phyloP scores from a whole-genome alignment of 345 rosid species.

The Populus ilicifolia region DNA sequence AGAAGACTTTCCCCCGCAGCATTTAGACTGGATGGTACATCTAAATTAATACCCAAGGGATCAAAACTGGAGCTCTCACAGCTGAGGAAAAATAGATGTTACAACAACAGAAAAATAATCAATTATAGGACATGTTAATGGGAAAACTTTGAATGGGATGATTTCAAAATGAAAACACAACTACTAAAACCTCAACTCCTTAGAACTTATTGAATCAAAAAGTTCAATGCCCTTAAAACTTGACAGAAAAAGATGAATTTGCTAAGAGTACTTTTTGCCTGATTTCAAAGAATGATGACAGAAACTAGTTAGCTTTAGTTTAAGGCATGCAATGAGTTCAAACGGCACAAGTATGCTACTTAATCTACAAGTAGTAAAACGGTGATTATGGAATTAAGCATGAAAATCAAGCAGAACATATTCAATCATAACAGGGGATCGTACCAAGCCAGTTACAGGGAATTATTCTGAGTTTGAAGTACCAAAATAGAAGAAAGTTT shows the following conservation, averaged over 20 bases:
- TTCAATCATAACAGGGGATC: not conserved
- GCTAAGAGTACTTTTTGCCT: not conserved
- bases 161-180: not conserved
- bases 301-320: not conserved
- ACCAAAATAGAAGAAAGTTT: not conserved
- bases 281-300: not conserved
- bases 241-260: not conserved
- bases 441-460: not conserved
- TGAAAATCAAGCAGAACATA: not conserved
- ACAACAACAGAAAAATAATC: slow-evolving; percentile 17
- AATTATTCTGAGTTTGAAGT: not conserved
- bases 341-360: not conserved
- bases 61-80: slow-evolving; percentile 55
- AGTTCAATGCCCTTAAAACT: not conserved
- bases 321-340: not conserved
- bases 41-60: slow-evolving; percentile 73
- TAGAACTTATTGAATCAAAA: not conserved
- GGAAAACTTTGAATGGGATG: not conserved
- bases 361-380: not conserved
- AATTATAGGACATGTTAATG: slow-evolving; percentile 6
- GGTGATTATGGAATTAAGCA: not conserved
- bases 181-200: not conserved
- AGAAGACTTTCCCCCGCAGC: slow-evolving; percentile 54
- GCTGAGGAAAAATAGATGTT: slow-evolving; percentile 38
- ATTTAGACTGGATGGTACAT: slow-evolving; percentile 39